Conservation (phyloP, 805 yeast species). For the Lachancea dasiensis region DNA sequence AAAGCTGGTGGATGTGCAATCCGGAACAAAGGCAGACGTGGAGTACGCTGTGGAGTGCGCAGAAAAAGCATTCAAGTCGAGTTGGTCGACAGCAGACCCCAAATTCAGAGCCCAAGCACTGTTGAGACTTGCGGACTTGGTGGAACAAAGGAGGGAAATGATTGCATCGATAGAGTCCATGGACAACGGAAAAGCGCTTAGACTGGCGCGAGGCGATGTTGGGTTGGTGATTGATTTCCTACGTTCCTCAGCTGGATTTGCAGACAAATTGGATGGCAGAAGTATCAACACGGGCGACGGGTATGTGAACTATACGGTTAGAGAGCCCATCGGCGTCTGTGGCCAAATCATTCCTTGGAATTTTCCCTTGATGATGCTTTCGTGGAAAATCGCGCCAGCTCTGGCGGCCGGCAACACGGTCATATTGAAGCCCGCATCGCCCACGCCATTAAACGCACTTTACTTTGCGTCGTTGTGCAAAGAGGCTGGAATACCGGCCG, state of each 20-base stretch:
- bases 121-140: constrained; percentile 58
- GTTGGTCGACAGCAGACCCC: constrained; percentile 60
- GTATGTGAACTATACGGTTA: constrained; percentile 59
- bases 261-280: constrained; percentile 64
- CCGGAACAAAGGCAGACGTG: constrained; percentile 57
- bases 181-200: constrained; percentile 73
- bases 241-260: constrained; percentile 68
- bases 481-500: constrained; percentile 69
- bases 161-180: constrained; percentile 64
- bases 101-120: constrained; percentile 46
- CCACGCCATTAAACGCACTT: constrained; percentile 70
- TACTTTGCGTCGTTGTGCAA: constrained; percentile 54
- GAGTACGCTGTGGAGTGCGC: constrained; percentile 67
- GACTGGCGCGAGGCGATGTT: constrained; percentile 62
- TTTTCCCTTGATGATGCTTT: constrained; percentile 72
- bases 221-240: constrained; percentile 57
- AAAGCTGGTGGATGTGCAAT: constrained; percentile 50
- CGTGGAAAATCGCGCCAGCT: constrained; percentile 79
- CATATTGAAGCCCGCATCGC: constrained; percentile 69
- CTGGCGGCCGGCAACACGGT: constrained; percentile 71
- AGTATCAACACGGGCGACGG: constrained; percentile 56
- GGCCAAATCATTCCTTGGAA: constrained; percentile 86
- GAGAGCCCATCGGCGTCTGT: constrained; percentile 76
- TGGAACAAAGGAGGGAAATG: constrained; percentile 57
- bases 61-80: constrained; percentile 49